These are phyloP conservation scores for Pseudozyma hubeiensis DNA, from an alignment of 1,284 basidiomycete species.

Conservation along the genomic window DNA sequence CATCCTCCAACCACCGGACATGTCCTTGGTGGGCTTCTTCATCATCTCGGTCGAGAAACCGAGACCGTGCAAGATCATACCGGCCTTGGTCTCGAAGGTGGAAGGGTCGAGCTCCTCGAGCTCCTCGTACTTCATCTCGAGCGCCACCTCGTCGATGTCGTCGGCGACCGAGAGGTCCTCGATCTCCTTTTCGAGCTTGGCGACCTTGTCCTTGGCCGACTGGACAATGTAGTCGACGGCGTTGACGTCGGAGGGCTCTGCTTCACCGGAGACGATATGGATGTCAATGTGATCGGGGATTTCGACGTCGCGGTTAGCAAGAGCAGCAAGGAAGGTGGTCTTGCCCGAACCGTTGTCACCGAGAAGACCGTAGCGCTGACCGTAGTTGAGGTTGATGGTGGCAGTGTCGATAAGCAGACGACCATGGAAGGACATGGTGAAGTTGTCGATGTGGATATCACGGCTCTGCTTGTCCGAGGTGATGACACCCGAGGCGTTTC, in stretches of 20 bases:
- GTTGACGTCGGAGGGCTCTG: slow-evolving; percentile 94
- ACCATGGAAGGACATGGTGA: slow-evolving; percentile 96
- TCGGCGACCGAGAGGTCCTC: slow-evolving; percentile 93
- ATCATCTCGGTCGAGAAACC: slow-evolving; percentile 93
- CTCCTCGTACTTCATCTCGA: slow-evolving; percentile 92
- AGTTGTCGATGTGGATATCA: slow-evolving; percentile 97
- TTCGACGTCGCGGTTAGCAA: slow-evolving; percentile 77
- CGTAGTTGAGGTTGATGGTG: slow-evolving; percentile 92
- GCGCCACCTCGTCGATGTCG: slow-evolving; percentile 85
- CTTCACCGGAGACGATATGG: slow-evolving; percentile 94
- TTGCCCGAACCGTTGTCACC: slow-evolving; percentile 99
- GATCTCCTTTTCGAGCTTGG: slow-evolving; percentile 91
- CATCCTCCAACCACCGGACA: slow-evolving; percentile 99
- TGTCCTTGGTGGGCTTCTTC: slow-evolving; percentile 95
- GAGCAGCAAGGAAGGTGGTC: slow-evolving; percentile 73
- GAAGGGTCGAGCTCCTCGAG: slow-evolving; percentile 95
- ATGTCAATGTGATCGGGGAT: slow-evolving; percentile 97
- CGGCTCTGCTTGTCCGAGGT: slow-evolving; percentile 90
- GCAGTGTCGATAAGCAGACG: slow-evolving; percentile 91
- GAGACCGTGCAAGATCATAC: slow-evolving; percentile 94
- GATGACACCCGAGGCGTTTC: slow-evolving; percentile 78
- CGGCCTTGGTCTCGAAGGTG: slow-evolving; percentile 96
- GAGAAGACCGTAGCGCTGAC: slow-evolving; percentile 90
- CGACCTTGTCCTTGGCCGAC: slow-evolving; percentile 93
- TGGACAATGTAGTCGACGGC: slow-evolving; percentile 95